Conservation (phyloP, 345 rosid species). For the Abelmoschus esculentus region DNA sequence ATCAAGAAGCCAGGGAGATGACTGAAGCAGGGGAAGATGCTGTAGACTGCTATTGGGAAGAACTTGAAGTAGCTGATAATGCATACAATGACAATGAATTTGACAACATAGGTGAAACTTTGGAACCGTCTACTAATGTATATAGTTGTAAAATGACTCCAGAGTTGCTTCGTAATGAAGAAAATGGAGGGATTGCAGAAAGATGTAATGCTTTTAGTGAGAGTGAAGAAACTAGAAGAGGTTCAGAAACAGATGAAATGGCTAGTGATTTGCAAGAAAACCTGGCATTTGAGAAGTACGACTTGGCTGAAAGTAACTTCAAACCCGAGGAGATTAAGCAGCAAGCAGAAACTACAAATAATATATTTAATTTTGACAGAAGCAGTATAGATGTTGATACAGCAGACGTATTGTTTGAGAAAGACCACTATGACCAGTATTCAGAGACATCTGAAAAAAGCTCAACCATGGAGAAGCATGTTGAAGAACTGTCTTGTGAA, state of each 20-base stretch:
- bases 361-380: slow-evolving; percentile 22
- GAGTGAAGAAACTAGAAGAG: slow-evolving; percentile 30
- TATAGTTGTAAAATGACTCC: slow-evolving; percentile 20
- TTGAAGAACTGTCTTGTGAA: slow-evolving; percentile 36
- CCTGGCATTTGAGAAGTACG: slow-evolving; percentile 33
- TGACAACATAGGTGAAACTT: slow-evolving; percentile 17
- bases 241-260: slow-evolving; percentile 30
- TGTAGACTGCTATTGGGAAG: slow-evolving; percentile 12
- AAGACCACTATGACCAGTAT: slow-evolving; percentile 25
- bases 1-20: slow-evolving; percentile 25
- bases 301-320: slow-evolving; percentile 27
- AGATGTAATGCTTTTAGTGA: slow-evolving; percentile 24
- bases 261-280: slow-evolving; percentile 27
- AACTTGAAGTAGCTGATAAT: slow-evolving; percentile 22
- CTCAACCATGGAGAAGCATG: slow-evolving; percentile 25
- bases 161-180: slow-evolving; percentile 20
- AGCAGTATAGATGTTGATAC: slow-evolving; percentile 23
- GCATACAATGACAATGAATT: slow-evolving; percentile 15
- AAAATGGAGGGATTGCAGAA: slow-evolving; percentile 20
- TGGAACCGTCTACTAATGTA: slow-evolving; percentile 18
- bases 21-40: slow-evolving; percentile 23
- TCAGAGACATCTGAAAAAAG: slow-evolving; percentile 20
- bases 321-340: slow-evolving; percentile 27
- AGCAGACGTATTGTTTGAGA: slow-evolving; percentile 26
- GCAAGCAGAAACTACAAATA: slow-evolving; percentile 28